Evolutionary conservation across 139 green algal genomes (phyloP), one percentile per base, ranked within the genome.

Genomic region (Micromonas commoda): DNA sequence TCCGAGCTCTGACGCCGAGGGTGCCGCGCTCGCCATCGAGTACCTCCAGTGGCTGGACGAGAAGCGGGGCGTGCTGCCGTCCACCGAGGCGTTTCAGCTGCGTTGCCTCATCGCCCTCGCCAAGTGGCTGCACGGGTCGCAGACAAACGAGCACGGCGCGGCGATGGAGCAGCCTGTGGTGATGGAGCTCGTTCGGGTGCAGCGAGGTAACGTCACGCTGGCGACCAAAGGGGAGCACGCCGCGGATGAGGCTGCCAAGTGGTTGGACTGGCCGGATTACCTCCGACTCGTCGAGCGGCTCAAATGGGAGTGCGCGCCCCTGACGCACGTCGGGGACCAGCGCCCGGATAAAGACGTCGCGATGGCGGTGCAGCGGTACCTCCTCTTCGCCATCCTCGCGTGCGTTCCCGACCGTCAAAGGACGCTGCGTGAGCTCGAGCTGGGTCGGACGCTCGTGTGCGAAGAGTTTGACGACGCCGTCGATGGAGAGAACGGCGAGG

Each of bases 331-430:
- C 3, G 45, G 61, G 35, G 63, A 61, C 13, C 9, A 0, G 2
- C 35, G 76, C 2, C 51, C 1, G 29, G n/a, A 76, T 29, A 34
- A 3, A 34, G 76, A 75, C 19, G n/a, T 76, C 38, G 86, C 86
- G 2, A 77, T 64, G 64, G 76, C 64, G 0, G 65, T 91, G 53
- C 88, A 93, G 82, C 60, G 70, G 26, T 93, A 91, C 81, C 84
- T 93, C 57, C 79, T 93, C 0, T 88, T 92, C 63, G 82, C 82
- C 65, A 90, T 92, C 66, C 81, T 93, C 31, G 66, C 73, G 32
- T 91, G 88, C 78, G 79, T 91, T 26, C 89, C 88, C 1, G 88
- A 91, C 72, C 76, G 89, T 51, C 88, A 93, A 82, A 83, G 88
- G 64, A 92, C 89, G 1, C 74, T 93, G 45, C 79, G 88, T 0